A percentile compares a stretch with the other conserved stretches of the same genome.
These are phyloP conservation scores for Globisporangium irregulare DNA, from an alignment of 352 stramenopile species.

Conservation along the genomic window DNA sequence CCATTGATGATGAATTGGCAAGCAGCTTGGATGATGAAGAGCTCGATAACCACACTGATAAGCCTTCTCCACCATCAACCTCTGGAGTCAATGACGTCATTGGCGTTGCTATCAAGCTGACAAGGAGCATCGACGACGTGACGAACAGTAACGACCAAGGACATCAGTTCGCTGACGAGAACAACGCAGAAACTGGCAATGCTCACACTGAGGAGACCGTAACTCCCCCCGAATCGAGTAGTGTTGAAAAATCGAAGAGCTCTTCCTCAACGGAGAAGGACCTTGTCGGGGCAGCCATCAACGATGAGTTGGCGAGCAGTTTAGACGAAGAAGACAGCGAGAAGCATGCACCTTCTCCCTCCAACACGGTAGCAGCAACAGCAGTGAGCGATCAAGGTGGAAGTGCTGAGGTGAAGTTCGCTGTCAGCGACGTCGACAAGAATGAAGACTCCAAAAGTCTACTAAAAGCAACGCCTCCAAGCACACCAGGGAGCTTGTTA, in stretches of 20 bases:
- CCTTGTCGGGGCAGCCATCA: conserved; percentile 31
- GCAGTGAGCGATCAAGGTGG: not conserved
- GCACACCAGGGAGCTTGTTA: not conserved
- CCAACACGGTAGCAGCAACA: not conserved
- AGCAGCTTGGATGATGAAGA: conserved; percentile 22
- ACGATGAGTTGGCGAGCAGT: conserved; percentile 35
- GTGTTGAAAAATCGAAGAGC: not conserved
- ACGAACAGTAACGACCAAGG: not conserved
- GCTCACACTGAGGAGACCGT: not conserved
- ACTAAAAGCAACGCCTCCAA: not conserved
- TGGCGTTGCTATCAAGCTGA: not conserved
- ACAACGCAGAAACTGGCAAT: not conserved
- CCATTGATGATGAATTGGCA: conserved; percentile 30
- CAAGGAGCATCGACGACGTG: not conserved
- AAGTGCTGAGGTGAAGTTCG: not conserved
- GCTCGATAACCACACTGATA: not conserved
- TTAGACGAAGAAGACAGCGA: conserved; percentile 24
- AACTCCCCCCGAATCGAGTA: not conserved
- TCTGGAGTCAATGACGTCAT: not conserved
- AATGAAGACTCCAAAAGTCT: not conserved
- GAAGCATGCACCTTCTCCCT: not conserved
- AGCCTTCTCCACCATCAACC: not conserved
- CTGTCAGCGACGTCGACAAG: not conserved
- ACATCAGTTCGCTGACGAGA: not conserved
- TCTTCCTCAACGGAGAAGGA: conserved; percentile 12